Percentiles rank a stretch among this genome's conserved stretches.
Evolutionary conservation across 805 yeast species (phyloP).

Genomic region (Metschnikowia lunata): DNA sequence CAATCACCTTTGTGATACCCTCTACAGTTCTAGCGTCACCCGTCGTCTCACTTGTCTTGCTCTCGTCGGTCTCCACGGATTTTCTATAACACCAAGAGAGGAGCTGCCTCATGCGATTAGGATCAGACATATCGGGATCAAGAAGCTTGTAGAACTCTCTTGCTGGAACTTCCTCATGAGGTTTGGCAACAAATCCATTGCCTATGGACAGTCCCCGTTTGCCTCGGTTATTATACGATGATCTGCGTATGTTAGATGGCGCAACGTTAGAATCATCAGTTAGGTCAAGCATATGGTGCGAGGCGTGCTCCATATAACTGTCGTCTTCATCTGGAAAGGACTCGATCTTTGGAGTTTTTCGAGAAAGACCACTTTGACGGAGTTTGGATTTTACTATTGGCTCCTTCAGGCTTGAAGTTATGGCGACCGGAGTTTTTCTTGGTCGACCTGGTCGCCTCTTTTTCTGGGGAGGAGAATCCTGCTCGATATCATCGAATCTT

Average conservation of each 20-base stretch:
- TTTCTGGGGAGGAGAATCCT: slow-evolving; percentile 2
- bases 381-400: background rate
- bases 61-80: slow-evolving; percentile 31
- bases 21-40: slow-evolving; percentile 40
- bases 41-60: slow-evolving; percentile 10
- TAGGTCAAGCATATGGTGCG: slow-evolving; percentile 24
- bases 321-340: slow-evolving; percentile 16
- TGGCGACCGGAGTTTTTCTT: background rate
- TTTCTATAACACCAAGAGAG: slow-evolving; percentile 64
- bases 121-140: slow-evolving; percentile 61
- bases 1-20: slow-evolving; percentile 57
- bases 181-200: slow-evolving; percentile 63
- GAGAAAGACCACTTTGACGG: slow-evolving; percentile 1
- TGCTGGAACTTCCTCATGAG: slow-evolving; percentile 57
- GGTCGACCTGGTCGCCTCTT: slow-evolving; percentile 2
- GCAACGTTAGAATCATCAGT: slow-evolving; percentile 5
- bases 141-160: slow-evolving; percentile 58
- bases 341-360: slow-evolving; percentile 2
- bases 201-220: slow-evolving; percentile 72
- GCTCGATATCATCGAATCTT: slow-evolving; percentile 11
- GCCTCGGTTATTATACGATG: slow-evolving; percentile 58
- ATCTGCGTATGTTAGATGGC: slow-evolving; percentile 7
- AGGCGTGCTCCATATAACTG: slow-evolving; percentile 26
- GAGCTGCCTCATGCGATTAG: slow-evolving; percentile 67
- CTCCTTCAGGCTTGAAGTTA: background rate